Evolutionary conservation across 768 basidiomycete species (phyloP).

Genomic region (Rhodotorula taiwanensis): DNA sequence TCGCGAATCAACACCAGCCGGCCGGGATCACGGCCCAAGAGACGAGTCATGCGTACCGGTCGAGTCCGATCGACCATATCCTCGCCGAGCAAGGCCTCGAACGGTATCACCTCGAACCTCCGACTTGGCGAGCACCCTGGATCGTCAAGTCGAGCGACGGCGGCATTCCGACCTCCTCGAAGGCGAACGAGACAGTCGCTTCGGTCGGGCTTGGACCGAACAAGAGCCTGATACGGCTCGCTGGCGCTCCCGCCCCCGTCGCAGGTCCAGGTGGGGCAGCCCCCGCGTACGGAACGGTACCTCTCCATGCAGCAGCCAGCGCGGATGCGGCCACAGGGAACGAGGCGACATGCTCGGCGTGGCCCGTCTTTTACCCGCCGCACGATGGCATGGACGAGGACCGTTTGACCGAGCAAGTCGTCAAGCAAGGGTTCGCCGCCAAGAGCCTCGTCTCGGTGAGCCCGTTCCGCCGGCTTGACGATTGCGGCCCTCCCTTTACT

Average conservation of each 20-base stretch:
- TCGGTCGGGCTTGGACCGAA: not conserved
- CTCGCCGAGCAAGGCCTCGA: constrained; percentile 28
- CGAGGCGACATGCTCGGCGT: not conserved
- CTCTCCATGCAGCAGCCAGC: not conserved
- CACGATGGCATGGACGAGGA: constrained; percentile 41
- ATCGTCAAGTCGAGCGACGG: not conserved
- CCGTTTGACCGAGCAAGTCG: constrained; percentile 34
- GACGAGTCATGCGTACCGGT: constrained; percentile 12
- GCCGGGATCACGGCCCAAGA: too few species aligned
- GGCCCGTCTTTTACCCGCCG: constrained; percentile 40
- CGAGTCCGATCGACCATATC: constrained; percentile 13
- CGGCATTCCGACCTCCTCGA: not conserved
- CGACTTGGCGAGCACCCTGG: constrained; percentile 33
- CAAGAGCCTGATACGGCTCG: not conserved
- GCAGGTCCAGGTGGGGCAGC: not conserved
- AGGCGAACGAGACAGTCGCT: too few species aligned
- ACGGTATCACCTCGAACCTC: constrained; percentile 26
- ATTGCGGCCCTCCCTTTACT: too few species aligned
- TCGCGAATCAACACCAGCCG: too few species aligned
- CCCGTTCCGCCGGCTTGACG: too few species aligned
- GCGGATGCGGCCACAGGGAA: not conserved
- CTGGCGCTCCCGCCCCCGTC: not conserved
- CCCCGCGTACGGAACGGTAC: too few species aligned
- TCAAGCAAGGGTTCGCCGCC: constrained; percentile 37
- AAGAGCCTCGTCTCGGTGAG: constrained; percentile 20